A percentile compares a stretch with the other conserved stretches of the same genome.
phyloP scores from a whole-genome alignment of 2,329 filamentous ascomycete genomes.

The Talaromyces sp. region DNA sequence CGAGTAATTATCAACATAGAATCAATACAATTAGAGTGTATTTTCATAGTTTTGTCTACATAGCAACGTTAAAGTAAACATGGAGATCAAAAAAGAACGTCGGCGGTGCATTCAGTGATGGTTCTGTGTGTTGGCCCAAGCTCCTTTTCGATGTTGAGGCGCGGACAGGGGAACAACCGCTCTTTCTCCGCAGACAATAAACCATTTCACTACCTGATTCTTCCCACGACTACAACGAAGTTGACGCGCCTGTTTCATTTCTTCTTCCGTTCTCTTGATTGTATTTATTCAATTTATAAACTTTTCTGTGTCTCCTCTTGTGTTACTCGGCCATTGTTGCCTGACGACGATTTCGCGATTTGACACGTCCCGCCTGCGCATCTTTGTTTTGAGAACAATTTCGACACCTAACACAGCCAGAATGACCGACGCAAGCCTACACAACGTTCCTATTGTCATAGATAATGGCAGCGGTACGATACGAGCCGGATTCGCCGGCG shows the following conservation, averaged over 20 bases:
- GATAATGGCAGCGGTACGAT: constrained; percentile 99
- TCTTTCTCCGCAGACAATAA: constrained; percentile 14
- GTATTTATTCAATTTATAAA: background rate
- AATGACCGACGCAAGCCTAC: constrained; percentile 68
- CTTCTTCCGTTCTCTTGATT: constrained; percentile 1
- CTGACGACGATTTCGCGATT: constrained; percentile 12
- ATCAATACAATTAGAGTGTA: background rate
- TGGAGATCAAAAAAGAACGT: background rate
- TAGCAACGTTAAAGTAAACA: background rate
- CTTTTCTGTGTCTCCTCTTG: background rate
- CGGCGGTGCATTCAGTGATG: background rate
- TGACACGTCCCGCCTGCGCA: constrained; percentile 16
- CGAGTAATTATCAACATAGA: background rate
- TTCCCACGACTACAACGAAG: background rate
- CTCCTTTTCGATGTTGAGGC: constrained; percentile 29
- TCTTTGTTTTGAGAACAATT: constrained; percentile 8
- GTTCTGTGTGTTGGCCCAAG: constrained; percentile 32
- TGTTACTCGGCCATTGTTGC: background rate
- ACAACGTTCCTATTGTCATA: constrained; percentile 97
- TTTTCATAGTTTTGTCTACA: background rate
- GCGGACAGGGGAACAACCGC: constrained; percentile 19
- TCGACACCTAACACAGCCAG: constrained; percentile 23
- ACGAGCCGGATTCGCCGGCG: constrained; percentile 91
- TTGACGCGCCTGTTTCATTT: background rate
- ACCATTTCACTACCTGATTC: background rate